Evolutionary conservation across 2,329 filamentous ascomycete genomes (phyloP), one percentile per base, ranked within the genome.

Genomic region (Penicillium sp.): DNA sequence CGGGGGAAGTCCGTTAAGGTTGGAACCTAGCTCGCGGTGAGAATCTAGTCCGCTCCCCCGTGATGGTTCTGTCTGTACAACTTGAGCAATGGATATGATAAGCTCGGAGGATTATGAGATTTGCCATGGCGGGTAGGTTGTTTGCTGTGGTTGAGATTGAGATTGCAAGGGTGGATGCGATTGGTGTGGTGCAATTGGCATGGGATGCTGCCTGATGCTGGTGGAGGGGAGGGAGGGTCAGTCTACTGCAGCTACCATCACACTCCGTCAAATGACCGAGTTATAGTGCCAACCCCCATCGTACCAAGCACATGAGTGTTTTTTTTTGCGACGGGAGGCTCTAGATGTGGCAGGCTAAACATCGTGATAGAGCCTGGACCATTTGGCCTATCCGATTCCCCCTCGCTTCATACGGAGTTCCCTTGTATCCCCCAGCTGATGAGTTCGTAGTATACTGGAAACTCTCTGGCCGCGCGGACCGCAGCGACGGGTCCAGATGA

Each of bases 81-180:
- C 62, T n/a, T 47, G 23, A 34, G 21, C 9, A 37, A 43, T 34
- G 13, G 19, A 21, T 23, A 34, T 59, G 54, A 55, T 62, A 55
- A 56, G 46, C 57, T 54, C 62, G 62, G 62, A 63, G 62, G 54
- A 59, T 59, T 61, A 59, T 52, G 51, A 47, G 36, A 45, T 24
- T 45, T 9, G 16, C n/a, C 34, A 29, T 29, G 39, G 34, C 4
- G 48, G 48, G 48, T 51, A 44, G 54, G 49, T 21, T 45, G 42
- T 31, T 31, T 29, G 44, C 31, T 40, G 45, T 51, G 51, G 61
- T 57, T 49, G 18, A 8, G 44, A 63, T 60, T 52, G 56, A 55
- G 44, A 63, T 60, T 52, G 56, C 54, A 64, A 64, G 57, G 18
- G 10, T 14, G 37, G 19, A 23, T 43, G 24, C 39, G 23, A 43